Evolutionary conservation across 345 rosid species (phyloP).

Genomic region (Clarkia xantiana): DNA sequence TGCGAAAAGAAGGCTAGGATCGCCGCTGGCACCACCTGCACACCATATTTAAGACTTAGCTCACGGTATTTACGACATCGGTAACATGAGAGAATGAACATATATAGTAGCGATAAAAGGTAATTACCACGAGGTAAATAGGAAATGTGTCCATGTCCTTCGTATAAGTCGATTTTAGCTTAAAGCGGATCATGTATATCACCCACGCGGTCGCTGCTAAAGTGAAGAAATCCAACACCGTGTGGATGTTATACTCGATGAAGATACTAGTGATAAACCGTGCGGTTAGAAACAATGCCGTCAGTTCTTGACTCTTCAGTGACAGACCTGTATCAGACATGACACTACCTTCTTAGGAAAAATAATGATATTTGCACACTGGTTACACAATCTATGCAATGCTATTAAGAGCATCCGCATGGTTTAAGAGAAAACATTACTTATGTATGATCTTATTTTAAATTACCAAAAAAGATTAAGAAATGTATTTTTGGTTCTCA

Average conservation of each 20-base stretch:
- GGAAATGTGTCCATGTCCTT: conserved; percentile 49
- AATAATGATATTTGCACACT: not conserved
- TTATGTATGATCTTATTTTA: too few relatives aligned
- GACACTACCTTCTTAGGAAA: not conserved
- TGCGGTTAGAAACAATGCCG: conserved; percentile 48
- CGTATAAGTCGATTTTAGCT: conserved; percentile 52
- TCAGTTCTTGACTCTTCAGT: conserved; percentile 58
- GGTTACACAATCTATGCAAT: not conserved
- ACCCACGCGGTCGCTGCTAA: conserved; percentile 52
- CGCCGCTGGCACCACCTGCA: conserved; percentile 47
- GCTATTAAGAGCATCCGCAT: too few relatives aligned
- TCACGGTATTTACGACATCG: not conserved
- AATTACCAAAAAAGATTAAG: too few relatives aligned
- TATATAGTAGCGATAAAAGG: too few relatives aligned
- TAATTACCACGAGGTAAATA: conserved; percentile 37
- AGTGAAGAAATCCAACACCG: conserved; percentile 46
- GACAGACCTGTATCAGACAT: conserved; percentile 42
- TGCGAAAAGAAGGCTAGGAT: conserved; percentile 38
- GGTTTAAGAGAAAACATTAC: too few relatives aligned
- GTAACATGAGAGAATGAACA: not conserved
- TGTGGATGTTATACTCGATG: conserved; percentile 48
- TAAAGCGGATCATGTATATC: conserved; percentile 57
- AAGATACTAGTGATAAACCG: conserved; percentile 31
- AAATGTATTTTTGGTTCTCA: too few relatives aligned
- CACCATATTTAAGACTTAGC: not conserved